A percentile compares a stretch with the other conserved stretches of the same genome.
These are phyloP conservation scores for Microbotryum scabiosae DNA, from an alignment of 1,284 basidiomycete genomes.

Conservation along the genomic window DNA sequence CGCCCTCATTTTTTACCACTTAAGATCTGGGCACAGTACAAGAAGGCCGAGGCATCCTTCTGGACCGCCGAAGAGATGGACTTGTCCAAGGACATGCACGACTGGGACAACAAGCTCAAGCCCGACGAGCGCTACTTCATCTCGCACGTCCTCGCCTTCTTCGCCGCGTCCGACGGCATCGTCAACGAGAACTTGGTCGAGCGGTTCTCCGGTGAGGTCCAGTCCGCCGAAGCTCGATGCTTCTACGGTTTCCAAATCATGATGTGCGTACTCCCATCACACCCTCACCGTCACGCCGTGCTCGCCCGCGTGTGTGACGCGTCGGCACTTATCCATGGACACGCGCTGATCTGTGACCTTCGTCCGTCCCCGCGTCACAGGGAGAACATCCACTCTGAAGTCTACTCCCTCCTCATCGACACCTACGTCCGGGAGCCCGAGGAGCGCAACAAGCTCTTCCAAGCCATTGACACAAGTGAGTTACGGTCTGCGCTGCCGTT, in stretches of 20 bases:
- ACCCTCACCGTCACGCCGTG: background rate
- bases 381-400: constrained; percentile 53
- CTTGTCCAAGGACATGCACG: constrained; percentile 44
- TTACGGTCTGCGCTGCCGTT: background rate
- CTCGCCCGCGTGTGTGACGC: background rate
- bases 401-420: constrained; percentile 52
- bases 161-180: constrained; percentile 45
- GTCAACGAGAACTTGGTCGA: constrained; percentile 47
- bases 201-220: constrained; percentile 44
- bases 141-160: constrained; percentile 46
- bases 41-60: constrained; percentile 42
- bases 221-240: constrained; percentile 44
- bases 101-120: constrained; percentile 45
- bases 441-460: constrained; percentile 48
- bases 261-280: constrained; percentile 36
- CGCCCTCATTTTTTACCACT: background rate
- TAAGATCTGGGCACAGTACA: constrained; percentile 38
- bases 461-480: constrained; percentile 48
- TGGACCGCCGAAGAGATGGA: constrained; percentile 47
- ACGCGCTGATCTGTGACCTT: background rate
- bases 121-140: constrained; percentile 45
- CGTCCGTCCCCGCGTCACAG: constrained; percentile 4
- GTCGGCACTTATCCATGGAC: background rate
- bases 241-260: constrained; percentile 48
- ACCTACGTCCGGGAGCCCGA: constrained; percentile 49